A percentile compares a stretch with the other conserved stretches of the same genome.
phyloP scores from a whole-genome alignment of 805 yeast species.

The Kuraishia molischiana region DNA sequence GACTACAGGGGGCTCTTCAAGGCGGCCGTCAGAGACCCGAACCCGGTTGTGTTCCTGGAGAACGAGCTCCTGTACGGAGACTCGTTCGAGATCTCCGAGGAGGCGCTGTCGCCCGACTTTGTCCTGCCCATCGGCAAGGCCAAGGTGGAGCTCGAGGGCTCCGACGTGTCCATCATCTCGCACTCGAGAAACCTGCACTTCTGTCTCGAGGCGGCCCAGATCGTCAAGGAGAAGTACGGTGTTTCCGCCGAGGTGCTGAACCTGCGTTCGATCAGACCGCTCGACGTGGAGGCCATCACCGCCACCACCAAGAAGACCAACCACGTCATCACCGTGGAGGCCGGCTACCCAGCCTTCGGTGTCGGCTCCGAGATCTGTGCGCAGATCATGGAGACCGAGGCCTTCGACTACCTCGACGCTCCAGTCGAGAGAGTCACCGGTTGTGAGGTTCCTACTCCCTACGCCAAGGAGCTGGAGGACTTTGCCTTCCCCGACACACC shows the following conservation, averaged over 20 bases:
- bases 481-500: slow-evolving; percentile 98
- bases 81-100: slow-evolving; percentile 81
- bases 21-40: slow-evolving; percentile 97
- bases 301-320: slow-evolving; percentile 92
- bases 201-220: slow-evolving; percentile 85
- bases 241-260: slow-evolving; percentile 90
- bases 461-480: slow-evolving; percentile 91
- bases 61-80: slow-evolving; percentile 95
- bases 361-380: slow-evolving; percentile 98
- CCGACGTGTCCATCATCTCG: slow-evolving; percentile 80
- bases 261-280: slow-evolving; percentile 94
- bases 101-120: slow-evolving; percentile 80
- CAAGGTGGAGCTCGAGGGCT: slow-evolving; percentile 88
- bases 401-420: slow-evolving; percentile 95
- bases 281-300: slow-evolving; percentile 81
- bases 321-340: slow-evolving; percentile 92
- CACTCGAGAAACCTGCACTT: slow-evolving; percentile 87
- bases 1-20: slow-evolving; percentile 93
- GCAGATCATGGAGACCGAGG: slow-evolving; percentile 96
- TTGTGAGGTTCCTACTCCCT: slow-evolving; percentile 99
- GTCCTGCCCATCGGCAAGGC: slow-evolving; percentile 93
- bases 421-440: slow-evolving; percentile 99
- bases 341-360: slow-evolving; percentile 97
- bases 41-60: slow-evolving; percentile 93
- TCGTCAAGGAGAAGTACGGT: slow-evolving; percentile 74